Conservation (phyloP, 108 stramenopile genomes). For the Parietichytrium sp. region DNA sequence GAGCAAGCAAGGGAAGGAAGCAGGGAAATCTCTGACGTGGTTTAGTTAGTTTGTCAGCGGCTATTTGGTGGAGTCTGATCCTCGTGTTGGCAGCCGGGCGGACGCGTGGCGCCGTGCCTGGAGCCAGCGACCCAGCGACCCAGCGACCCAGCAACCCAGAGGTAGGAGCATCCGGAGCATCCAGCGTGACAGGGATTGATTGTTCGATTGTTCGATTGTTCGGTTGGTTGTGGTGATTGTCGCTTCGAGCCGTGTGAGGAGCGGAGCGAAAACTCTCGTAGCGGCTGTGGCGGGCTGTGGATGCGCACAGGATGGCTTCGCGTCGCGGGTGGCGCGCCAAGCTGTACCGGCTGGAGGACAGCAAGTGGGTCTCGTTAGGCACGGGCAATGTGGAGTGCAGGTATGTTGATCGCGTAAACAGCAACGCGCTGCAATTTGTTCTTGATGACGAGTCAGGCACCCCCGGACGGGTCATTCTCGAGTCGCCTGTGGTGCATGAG, state of each 20-base stretch:
- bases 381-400: not conserved
- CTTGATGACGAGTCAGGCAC: not conserved
- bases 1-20: not conserved
- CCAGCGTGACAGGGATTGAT: not conserved
- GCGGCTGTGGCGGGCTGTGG: too few relatives aligned
- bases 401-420: not conserved
- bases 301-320: not conserved
- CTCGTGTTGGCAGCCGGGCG: too few relatives aligned
- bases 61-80: too few relatives aligned
- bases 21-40: not conserved
- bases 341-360: constrained; percentile 25
- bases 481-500: not conserved
- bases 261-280: too few relatives aligned
- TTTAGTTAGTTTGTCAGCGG: not conserved
- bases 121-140: not conserved
- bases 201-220: not conserved
- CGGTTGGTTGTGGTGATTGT: not conserved
- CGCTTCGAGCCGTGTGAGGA: not conserved
- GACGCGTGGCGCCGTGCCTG: too few relatives aligned
- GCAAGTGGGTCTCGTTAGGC: not conserved
- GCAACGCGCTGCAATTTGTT: not conserved
- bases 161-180: not conserved
- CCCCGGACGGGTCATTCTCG: not conserved
- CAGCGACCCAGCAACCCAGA: not conserved
- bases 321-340: constrained; percentile 37